phyloP scores from a whole-genome alignment of 441 rosid species.

The Populus trichocarpa region DNA sequence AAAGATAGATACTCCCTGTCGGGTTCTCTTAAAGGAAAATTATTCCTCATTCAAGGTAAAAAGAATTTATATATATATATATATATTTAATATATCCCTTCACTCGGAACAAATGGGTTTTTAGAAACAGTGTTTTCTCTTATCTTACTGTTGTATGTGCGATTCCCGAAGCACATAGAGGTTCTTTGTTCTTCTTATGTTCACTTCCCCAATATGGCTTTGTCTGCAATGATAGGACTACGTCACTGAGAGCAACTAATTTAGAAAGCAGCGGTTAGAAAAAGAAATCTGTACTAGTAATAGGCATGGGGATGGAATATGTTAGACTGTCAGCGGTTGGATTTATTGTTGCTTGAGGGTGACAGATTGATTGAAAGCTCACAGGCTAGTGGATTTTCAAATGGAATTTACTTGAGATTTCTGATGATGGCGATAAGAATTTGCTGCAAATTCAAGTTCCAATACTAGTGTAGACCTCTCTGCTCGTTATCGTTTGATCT shows the following conservation, averaged over 20 bases:
- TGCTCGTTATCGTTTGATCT: neutral
- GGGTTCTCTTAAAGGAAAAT: conserved; percentile 38
- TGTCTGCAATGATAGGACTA: conserved; percentile 26
- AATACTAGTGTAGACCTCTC: too few species aligned
- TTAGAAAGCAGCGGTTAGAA: conserved; percentile 17
- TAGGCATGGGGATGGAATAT: neutral
- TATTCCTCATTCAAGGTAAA: conserved; percentile 21
- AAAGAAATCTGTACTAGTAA: conserved; percentile 18
- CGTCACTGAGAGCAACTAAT: conserved; percentile 33
- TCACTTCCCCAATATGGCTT: conserved; percentile 33
- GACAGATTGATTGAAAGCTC: neutral
- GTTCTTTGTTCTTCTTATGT: neutral
- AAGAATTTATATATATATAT: conserved; percentile 23
- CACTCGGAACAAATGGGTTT: neutral
- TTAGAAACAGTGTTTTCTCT: too few species aligned
- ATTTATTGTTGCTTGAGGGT: neutral
- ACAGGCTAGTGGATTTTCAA: neutral
- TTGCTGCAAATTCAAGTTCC: neutral
- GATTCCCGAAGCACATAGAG: conserved; percentile 24
- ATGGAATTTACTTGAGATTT: neutral
- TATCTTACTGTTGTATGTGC: conserved; percentile 20
- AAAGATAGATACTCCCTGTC: conserved; percentile 53
- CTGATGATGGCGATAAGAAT: neutral
- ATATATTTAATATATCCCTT: neutral
- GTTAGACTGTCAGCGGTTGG: neutral